A percentile compares a stretch with the other conserved stretches of the same genome.
Evolutionary conservation across 306 rosid genomes (phyloP).

Genomic region (Fragaria ananassa): DNA sequence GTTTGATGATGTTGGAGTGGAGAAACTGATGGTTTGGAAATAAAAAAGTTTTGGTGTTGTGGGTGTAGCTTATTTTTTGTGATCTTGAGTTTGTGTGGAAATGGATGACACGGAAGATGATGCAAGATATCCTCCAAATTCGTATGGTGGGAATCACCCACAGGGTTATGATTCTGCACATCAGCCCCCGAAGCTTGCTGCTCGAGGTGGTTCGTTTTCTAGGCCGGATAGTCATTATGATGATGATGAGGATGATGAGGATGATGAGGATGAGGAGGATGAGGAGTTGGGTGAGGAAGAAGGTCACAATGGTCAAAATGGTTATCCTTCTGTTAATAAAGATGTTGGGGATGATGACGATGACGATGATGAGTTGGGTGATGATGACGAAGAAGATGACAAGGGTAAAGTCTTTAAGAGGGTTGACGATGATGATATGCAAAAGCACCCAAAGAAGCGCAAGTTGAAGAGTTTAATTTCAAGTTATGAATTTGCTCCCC

Average conservation of each 20-base stretch:
- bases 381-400: slow-evolving; percentile 36
- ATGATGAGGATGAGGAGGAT: slow-evolving; percentile 44
- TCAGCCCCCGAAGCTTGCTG: slow-evolving; percentile 35
- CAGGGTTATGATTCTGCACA: slow-evolving; percentile 46
- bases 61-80: slow-evolving; percentile 3
- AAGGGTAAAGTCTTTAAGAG: slow-evolving; percentile 30
- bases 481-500: slow-evolving; percentile 73
- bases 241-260: slow-evolving; percentile 48
- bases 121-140: slow-evolving; percentile 44
- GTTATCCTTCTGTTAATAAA: slow-evolving; percentile 27
- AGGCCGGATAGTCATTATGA: slow-evolving; percentile 38
- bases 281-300: slow-evolving; percentile 47
- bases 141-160: slow-evolving; percentile 42
- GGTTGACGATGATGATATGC: slow-evolving; percentile 45
- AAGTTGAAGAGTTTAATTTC: slow-evolving; percentile 72
- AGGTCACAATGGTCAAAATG: slow-evolving; percentile 45
- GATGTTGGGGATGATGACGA: slow-evolving; percentile 22
- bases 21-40: slow-evolving; percentile 9
- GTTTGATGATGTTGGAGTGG: background rate
- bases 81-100: slow-evolving; percentile 21
- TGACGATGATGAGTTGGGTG: slow-evolving; percentile 24
- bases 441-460: slow-evolving; percentile 65
- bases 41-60: slow-evolving; percentile 8
- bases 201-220: slow-evolving; percentile 40
- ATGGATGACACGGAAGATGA: slow-evolving; percentile 83